Evolutionary conservation across 2,329 filamentous ascomycete species (phyloP), one percentile per base, ranked within the genome.

Genomic region (Polytolypa hystricis): DNA sequence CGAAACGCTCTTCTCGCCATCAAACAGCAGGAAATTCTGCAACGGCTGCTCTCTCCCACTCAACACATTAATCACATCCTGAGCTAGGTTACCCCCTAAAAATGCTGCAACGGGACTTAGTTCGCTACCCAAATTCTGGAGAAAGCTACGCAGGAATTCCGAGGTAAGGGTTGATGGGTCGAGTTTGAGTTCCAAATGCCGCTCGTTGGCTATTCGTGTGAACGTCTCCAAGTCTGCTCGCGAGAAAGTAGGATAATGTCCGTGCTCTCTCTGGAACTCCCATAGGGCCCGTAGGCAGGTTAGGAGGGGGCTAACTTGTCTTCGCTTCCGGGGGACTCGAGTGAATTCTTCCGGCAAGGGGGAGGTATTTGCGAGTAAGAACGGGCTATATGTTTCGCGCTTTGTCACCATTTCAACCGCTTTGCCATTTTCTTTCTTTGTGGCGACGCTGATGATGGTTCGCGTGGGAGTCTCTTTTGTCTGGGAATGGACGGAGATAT

Each of bases 41-140:
- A 98, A 81, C 1, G 91, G 91, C 59, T 95, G 91, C 63, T 96
- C 86, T 27, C 82, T 78, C 55, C 83, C 78, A 33, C 87, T 85
- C 4, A 96, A 73, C 20, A 95, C 87, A 52, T 96, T 96, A 63
- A 98, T 96, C 35, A 94, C 86, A 55, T 98, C 91, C 62, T 98
- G 91, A 1, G 89, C 85, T 11, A 98, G 71, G 57, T 87, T 78
- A 7, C 87, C 91, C 33, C 91, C 91, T 8, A 98, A 67, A 40
- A 94, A 84, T 2, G 91, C 87, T 0, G 84, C 80, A 6, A 93
- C 84, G 5, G 91, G 86, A 9, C 83, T 79, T 26, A 96, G 66
- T 62, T 96, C 89, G 50, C 77, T 77, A 38, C 79, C 81, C 4
- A 95, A 68, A 48, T 93, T 93, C 59, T 91, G 82, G 27, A 96